Evolutionary conservation across 1,284 basidiomycete species (phyloP), one percentile per base, ranked within the genome.

Genomic region (Tranzscheliella williamsii): DNA sequence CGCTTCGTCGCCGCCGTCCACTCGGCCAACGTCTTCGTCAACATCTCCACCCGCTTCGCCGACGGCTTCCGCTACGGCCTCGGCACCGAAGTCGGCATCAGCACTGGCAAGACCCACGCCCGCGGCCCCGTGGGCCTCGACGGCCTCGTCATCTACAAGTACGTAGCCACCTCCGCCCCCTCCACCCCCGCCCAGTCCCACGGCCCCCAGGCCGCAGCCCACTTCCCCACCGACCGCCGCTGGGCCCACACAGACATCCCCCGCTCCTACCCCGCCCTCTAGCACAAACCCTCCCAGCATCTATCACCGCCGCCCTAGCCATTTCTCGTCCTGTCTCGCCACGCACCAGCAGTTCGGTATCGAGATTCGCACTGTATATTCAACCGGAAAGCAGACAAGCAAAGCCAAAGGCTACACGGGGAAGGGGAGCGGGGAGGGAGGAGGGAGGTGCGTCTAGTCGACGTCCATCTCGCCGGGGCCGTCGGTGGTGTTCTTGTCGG

Each of bases 31-130:
- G 90, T 90, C 7, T 98, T 89, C 72, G 85, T 96, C 60, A 99
- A 99, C 71, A 90, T 92, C 3, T 90, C 87, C 61, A 95, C 95
- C 7, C 84, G 95, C 36, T 98, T 99, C 73, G 89, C 93, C 0
- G 95, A 99, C 78, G 95, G 95, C 1, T 97, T 94, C 79, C 81
- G 95, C 46, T 99, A 92, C 78, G 95, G 95, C 0, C 90, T 96
- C 63, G 95, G 95, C 1, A 94, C 95, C 2, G 95, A 98, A 79
- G 94, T 99, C 1, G 95, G 95, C 8, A 96, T 99, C 74, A 89
- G 87, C 75, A 99, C 95, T 0, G 92, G 92, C 2, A 87, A 90
- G 70, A 96, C 95, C 43, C 95, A 99, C 73, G 94, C 95, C 2
- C 83, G 95, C 23, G 95, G 95, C 2, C 95, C 95, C 0, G 95